Conservation (phyloP, 768 basidiomycete species). For the Tulasnella sp. region DNA sequence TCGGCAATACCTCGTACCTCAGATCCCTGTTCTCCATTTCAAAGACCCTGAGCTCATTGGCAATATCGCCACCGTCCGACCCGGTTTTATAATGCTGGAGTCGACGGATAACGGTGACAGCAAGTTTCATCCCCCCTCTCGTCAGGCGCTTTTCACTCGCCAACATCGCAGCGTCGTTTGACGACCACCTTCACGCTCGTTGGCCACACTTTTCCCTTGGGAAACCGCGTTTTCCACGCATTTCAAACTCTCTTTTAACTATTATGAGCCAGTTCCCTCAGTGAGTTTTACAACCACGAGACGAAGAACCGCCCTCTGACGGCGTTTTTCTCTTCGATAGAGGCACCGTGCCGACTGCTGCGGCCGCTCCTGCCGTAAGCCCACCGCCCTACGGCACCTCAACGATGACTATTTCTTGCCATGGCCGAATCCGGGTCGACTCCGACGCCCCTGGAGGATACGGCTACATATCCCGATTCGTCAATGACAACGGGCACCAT, state of each 20-base stretch:
- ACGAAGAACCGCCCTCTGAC: not conserved
- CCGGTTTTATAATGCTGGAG: not conserved
- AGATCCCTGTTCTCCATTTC: not conserved
- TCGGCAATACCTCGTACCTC: conserved; percentile 16
- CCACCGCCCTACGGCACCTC: not conserved
- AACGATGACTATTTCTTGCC: not conserved
- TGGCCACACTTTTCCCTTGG: conserved; percentile 13
- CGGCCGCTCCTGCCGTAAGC: conserved; percentile 5
- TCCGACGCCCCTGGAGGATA: conserved; percentile 5
- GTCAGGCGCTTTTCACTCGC: conserved; percentile 7
- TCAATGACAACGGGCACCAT: conserved; percentile 3
- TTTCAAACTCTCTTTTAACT: not conserved
- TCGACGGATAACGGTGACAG: not conserved
- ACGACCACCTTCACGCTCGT: conserved; percentile 11
- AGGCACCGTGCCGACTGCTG: conserved; percentile 14
- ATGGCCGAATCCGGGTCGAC: not conserved
- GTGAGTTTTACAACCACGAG: not conserved
- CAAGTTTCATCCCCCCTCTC: not conserved
- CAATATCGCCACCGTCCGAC: conserved; percentile 12
- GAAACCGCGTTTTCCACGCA: conserved; percentile 10
- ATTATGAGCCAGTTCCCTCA: conserved; percentile 9
- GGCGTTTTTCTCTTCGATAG: not conserved
- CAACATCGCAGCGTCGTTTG: not conserved
- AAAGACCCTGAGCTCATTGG: conserved; percentile 9
- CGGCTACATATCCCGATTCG: conserved; percentile 7